Base-by-base conservation (phyloP, 495 filamentous ascomycete species). In the Hyaloscypha variabilis region DNA sequence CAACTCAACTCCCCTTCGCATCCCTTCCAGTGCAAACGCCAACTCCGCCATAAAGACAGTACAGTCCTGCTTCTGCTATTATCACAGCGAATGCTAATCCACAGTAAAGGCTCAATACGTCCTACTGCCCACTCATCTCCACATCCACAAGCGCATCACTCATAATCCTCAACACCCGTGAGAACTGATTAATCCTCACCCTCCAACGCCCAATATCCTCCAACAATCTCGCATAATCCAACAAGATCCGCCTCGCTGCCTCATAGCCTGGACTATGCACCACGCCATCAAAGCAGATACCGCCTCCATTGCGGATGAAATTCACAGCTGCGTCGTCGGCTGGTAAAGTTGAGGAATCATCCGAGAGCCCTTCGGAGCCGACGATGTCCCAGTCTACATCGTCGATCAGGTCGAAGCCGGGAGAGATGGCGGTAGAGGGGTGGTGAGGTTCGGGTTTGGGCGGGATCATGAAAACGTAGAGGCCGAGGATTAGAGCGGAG, bases 161-260 rank as follows among this genome's bases (percentile, higher is more conserved):
- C 81, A 85, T 83, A 21, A 83, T 83, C 60, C 81, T 77, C 24
- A 83, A 73, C 60, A 83, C 78, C 65, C 82, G 76, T 0, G 76
- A 78, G 62, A 81, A 81, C 24, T 81, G 80, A 34, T 58, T 46
- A 46, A 53, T 30, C 58, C 79, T 74, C 21, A 79, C 77, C 57
- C 76, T 81, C 81, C 81, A 83, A 60, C 81, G 78, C n/a, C 81
- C 82, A 24, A 81, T 78, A 63, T 83, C 81, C 66, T 82, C 79
- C 26, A 85, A 70, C 21, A 85, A 68, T 30, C 77, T 74, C 13
- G 81, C 81, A 63, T 81, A 85, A 71, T 83, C 81, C 30, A 82
- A 72, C 23, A 85, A 64, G 42, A 82, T 81, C 21, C 78, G 71
- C 34, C 81, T 73, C 11, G 81, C 81, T 34, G 81, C 80, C 52